Percentiles rank a stretch among this genome's conserved stretches.
These are phyloP conservation scores for Calonectria crousiana DNA, from an alignment of 2,329 filamentous ascomycete genomes.

Conservation along the genomic window DNA sequence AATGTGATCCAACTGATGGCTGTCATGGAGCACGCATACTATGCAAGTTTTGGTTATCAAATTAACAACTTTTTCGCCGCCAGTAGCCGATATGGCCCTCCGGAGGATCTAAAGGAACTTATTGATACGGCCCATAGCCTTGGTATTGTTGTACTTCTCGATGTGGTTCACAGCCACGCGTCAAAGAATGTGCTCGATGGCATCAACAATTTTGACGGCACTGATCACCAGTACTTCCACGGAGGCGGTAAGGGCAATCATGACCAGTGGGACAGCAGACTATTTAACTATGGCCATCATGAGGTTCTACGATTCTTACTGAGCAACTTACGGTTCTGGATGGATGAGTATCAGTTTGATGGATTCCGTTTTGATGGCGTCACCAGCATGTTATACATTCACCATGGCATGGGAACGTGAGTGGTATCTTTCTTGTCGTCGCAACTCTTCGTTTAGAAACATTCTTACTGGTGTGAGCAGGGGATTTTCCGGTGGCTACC, in stretches of 20 bases:
- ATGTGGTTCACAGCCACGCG: constrained; percentile 97
- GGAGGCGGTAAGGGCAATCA: constrained; percentile 86
- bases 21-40: constrained; percentile 99
- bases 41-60: constrained; percentile 98
- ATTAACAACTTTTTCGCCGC: constrained; percentile 99
- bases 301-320: constrained; percentile 96
- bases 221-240: constrained; percentile 97
- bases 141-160: constrained; percentile 90
- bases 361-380: constrained; percentile 98
- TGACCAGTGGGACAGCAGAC: constrained; percentile 93
- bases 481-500: constrained; percentile 96
- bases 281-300: constrained; percentile 97
- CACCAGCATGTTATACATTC: constrained; percentile 96
- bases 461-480: constrained; percentile 56
- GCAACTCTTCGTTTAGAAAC: not conserved
- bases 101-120: constrained; percentile 95
- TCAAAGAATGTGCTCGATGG: constrained; percentile 98
- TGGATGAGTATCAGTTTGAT: constrained; percentile 98
- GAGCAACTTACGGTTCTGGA: constrained; percentile 97
- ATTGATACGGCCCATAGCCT: constrained; percentile 94
- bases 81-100: constrained; percentile 92
- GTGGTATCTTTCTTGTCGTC: constrained; percentile 48
- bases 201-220: constrained; percentile 94
- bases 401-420: constrained; percentile 97
- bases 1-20: constrained; percentile 99